phyloP scores from a whole-genome alignment of 139 green algal species.

The Ostreobium quekettii region DNA sequence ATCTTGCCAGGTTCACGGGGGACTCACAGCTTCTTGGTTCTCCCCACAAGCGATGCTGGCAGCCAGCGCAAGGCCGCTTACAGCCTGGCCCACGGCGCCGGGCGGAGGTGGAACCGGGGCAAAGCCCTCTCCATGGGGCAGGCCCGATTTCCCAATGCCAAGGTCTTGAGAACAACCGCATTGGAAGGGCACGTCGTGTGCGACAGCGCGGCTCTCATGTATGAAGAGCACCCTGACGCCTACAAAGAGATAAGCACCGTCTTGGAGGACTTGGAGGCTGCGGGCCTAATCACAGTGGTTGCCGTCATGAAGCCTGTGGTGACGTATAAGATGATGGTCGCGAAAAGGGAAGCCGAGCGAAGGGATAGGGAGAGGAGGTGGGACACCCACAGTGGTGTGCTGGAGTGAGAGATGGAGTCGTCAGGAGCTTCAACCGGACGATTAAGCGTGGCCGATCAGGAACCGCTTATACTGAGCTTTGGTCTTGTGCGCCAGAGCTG shows the following conservation, averaged over 20 bases:
- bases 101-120: not conserved
- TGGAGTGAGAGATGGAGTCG: too few relatives aligned
- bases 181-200: not conserved
- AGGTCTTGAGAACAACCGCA: not conserved
- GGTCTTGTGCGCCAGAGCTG: too few relatives aligned
- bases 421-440: too few relatives aligned
- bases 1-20: not conserved
- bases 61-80: not conserved
- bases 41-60: not conserved
- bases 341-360: slow-evolving; percentile 2
- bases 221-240: not conserved
- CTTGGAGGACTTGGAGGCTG: not conserved
- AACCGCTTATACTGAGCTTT: too few relatives aligned
- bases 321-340: not conserved
- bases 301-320: not conserved
- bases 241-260: not conserved
- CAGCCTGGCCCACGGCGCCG: not conserved
- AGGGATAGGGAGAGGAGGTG: too few relatives aligned
- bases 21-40: not conserved
- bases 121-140: not conserved
- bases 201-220: not conserved
- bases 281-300: not conserved
- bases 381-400: too few relatives aligned
- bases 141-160: not conserved
- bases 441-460: too few relatives aligned